Conservation (phyloP, 768 basidiomycete species). For the Pleurotus tuoliensis region DNA sequence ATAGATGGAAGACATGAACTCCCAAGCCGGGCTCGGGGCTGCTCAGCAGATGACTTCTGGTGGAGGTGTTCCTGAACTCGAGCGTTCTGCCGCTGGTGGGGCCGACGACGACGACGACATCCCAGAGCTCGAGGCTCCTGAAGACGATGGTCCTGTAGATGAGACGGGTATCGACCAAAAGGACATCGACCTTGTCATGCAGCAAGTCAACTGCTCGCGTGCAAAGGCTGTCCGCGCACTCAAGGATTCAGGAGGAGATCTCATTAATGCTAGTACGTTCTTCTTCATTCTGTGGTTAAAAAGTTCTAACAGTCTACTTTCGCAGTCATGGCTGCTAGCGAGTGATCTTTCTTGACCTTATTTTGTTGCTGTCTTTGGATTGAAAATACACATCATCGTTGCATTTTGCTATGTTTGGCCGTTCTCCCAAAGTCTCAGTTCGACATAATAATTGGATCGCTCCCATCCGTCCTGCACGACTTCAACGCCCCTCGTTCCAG, state of each 20-base stretch:
- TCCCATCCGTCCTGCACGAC: slow-evolving; percentile 81
- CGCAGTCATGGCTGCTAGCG: slow-evolving; percentile 90
- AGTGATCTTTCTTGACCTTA: slow-evolving; percentile 46
- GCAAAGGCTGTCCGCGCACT: slow-evolving; percentile 89
- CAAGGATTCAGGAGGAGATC: slow-evolving; percentile 88
- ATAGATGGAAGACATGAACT: slow-evolving; percentile 86
- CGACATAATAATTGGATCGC: slow-evolving; percentile 84
- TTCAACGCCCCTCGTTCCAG: slow-evolving; percentile 47
- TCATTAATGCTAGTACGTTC: slow-evolving; percentile 93
- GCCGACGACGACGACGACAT: slow-evolving; percentile 78
- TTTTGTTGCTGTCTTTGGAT: slow-evolving; percentile 23
- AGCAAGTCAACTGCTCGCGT: slow-evolving; percentile 79
- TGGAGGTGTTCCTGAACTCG: slow-evolving; percentile 42
- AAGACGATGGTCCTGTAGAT: slow-evolving; percentile 79
- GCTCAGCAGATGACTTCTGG: slow-evolving; percentile 73
- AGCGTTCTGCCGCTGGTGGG: slow-evolving; percentile 45
- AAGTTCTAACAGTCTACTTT: slow-evolving; percentile 3
- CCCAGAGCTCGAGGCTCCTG: slow-evolving; percentile 78
- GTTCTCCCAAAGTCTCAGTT: slow-evolving; percentile 58
- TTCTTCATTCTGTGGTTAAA: neutral
- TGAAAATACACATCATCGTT: neutral
- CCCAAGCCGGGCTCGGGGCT: slow-evolving; percentile 69
- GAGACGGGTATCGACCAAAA: slow-evolving; percentile 89
- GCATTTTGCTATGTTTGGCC: neutral
- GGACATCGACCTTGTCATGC: slow-evolving; percentile 94